Evolutionary conservation across 257 asterid genomes (phyloP).

Genomic region (Primulina huaijiensis): DNA sequence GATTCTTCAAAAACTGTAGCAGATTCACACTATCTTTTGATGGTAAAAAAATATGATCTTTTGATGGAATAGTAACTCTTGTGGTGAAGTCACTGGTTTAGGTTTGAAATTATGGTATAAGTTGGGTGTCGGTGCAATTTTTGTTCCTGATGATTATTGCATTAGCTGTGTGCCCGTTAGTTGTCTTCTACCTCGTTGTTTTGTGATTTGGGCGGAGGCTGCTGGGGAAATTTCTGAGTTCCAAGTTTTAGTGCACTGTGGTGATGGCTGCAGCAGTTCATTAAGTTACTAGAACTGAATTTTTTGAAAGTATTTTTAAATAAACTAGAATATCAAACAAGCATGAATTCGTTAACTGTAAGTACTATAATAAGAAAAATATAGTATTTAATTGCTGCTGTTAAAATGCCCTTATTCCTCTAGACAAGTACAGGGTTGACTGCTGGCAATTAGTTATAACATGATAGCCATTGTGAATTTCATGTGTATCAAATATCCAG

Average conservation of each 20-base stretch:
- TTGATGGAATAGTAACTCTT: slow-evolving; percentile 5
- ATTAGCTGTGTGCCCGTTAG: neutral
- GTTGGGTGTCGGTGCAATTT: neutral
- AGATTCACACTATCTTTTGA: too few relatives aligned
- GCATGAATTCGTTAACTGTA: neutral
- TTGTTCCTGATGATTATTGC: neutral
- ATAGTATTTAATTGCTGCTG: neutral
- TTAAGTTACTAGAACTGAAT: too few relatives aligned
- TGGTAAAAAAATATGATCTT: neutral
- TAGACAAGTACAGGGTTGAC: neutral
- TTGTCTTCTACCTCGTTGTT: neutral
- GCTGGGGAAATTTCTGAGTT: neutral
- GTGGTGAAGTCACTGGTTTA: neutral
- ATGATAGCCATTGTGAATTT: neutral
- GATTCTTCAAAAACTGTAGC: too few relatives aligned
- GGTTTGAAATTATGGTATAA: neutral
- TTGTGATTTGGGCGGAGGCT: neutral
- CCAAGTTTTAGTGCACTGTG: neutral
- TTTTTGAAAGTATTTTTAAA: neutral
- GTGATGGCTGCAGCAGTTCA: neutral
- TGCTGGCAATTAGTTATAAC: neutral
- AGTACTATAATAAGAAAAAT: too few relatives aligned
- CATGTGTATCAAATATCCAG: neutral
- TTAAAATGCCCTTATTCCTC: neutral
- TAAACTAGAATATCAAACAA: neutral